A percentile compares a stretch with the other conserved stretches of the same genome.
Conservation (phyloP, 768 basidiomycete species). For the Leccinum disarticulatum region DNA sequence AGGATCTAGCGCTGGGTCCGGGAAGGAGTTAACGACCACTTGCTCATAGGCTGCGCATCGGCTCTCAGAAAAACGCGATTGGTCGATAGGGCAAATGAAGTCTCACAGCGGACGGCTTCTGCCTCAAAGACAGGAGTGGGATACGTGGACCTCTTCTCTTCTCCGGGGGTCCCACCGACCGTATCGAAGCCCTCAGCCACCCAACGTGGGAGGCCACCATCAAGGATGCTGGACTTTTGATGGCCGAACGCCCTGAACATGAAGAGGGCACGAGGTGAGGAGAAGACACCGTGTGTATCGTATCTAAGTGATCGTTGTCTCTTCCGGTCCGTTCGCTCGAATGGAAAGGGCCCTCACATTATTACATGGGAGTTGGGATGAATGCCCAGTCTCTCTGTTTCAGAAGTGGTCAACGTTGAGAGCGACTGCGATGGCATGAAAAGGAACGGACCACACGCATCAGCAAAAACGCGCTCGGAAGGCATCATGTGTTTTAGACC, state of each 20-base stretch:
- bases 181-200: slow-evolving; percentile 60
- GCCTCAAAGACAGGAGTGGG: slow-evolving; percentile 51
- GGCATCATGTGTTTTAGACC: slow-evolving; percentile 97
- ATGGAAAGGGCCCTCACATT: slow-evolving; percentile 47
- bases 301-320: slow-evolving; percentile 51
- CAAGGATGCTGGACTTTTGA: slow-evolving; percentile 76
- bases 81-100: slow-evolving; percentile 33
- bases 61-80: slow-evolving; percentile 24
- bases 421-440: slow-evolving; percentile 1
- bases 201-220: slow-evolving; percentile 93
- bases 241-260: slow-evolving; percentile 95
- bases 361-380: slow-evolving; percentile 75
- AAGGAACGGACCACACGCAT: slow-evolving; percentile 67
- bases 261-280: slow-evolving; percentile 88
- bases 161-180: slow-evolving; percentile 35
- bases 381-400: slow-evolving; percentile 71
- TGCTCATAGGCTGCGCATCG: slow-evolving; percentile 68
- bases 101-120: slow-evolving; percentile 45
- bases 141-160: slow-evolving; percentile 40
- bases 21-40: slow-evolving; percentile 67
- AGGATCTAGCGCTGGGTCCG: slow-evolving; percentile 43
- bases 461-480: slow-evolving; percentile 61
- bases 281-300: slow-evolving; percentile 89
- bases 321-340: slow-evolving; percentile 3
- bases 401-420: slow-evolving; percentile 10